Base-by-base conservation (phyloP, 176 grass and related monocot genomes). In the Miscanthus lutarioriparius region DNA sequence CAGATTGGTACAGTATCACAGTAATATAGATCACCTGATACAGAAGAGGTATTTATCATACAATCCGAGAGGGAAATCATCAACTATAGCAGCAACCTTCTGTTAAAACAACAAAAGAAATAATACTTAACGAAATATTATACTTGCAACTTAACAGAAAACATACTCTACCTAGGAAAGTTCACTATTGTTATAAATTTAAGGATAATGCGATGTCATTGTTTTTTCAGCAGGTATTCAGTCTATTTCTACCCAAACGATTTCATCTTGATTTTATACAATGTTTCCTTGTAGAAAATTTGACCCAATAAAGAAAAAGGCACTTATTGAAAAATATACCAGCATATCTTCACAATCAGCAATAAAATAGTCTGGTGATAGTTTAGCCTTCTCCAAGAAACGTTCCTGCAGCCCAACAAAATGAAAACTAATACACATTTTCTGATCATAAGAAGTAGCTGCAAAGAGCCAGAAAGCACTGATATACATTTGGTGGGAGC, bases 331-430 rank as follows among this genome's bases (percentile, higher is more conserved):
- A 63, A 47, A 76, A 73, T n/a, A 66, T 92, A 98, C 96, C 87
- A 98, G 70, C 83, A 93, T 95, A 37, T 93, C 87, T 83, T 98
- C 93, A 78, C 77, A 90, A 45, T 98, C 96, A 83, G 96, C 74
- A 73, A 98, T 98, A 76, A 98, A 98, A 90, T 95, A 98, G 84
- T 98, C 93, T 17, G 96, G 80, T 79, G 96, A 98, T 77, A 95
- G 76, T 86, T 95, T 98, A 77, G 93, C 96, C 76, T 92, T 95
- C 19, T 91, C 85, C 82, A 98, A 82, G 83, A 98, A 98, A 72
- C 80, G 86, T 86, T 95, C 96, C 96, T 95, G 82, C 83, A 93
- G 36, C 63, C 72, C 19, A 91, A 76, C 19, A 32, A 82, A 75
- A 81, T n/a, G 68, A 83, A 45, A 39, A 53, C 17, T 83, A 74